Percentiles rank a stretch among this genome's conserved stretches.
These are phyloP conservation scores for Aspergillus viridinutans DNA, from an alignment of 2,329 filamentous ascomycete species.

Conservation along the genomic window DNA sequence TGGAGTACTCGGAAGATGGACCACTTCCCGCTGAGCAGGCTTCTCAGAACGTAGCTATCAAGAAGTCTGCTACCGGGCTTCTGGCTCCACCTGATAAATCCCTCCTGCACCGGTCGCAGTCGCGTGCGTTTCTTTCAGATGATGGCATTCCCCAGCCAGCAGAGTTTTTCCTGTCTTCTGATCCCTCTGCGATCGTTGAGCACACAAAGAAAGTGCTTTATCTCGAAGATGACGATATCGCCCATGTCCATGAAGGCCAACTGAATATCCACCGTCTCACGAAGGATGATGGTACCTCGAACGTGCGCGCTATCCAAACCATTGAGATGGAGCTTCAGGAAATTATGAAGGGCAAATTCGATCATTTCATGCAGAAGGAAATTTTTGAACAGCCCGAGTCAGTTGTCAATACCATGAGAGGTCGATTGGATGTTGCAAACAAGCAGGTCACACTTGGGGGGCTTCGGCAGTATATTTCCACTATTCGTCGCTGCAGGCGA, in stretches of 20 bases:
- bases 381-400: constrained; percentile 99
- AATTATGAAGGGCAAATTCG: constrained; percentile 99
- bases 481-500: constrained; percentile 91
- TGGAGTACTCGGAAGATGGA: constrained; percentile 89
- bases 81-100: constrained; percentile 95
- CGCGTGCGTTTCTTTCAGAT: constrained; percentile 96
- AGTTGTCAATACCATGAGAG: constrained; percentile 99
- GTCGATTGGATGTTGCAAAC: constrained; percentile 88
- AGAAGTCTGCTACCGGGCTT: constrained; percentile 73
- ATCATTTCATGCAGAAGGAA: constrained; percentile 99
- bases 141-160: constrained; percentile 97
- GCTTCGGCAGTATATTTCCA: constrained; percentile 90
- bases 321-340: constrained; percentile 98
- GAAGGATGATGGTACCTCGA: constrained; percentile 94
- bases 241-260: constrained; percentile 97
- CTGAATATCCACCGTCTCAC: constrained; percentile 98
- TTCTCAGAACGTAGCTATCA: constrained; percentile 92
- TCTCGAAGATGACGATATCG: constrained; percentile 98
- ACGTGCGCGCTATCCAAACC: constrained; percentile 96
- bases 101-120: constrained; percentile 95
- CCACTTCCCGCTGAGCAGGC: constrained; percentile 88
- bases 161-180: constrained; percentile 98
- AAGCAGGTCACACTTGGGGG: constrained; percentile 95
- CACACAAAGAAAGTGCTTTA: constrained; percentile 99
- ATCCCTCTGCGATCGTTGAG: constrained; percentile 96